Evolutionary conservation across 1,139 yeast genomes (phyloP).

Genomic region (Pneumocystis sp.): DNA sequence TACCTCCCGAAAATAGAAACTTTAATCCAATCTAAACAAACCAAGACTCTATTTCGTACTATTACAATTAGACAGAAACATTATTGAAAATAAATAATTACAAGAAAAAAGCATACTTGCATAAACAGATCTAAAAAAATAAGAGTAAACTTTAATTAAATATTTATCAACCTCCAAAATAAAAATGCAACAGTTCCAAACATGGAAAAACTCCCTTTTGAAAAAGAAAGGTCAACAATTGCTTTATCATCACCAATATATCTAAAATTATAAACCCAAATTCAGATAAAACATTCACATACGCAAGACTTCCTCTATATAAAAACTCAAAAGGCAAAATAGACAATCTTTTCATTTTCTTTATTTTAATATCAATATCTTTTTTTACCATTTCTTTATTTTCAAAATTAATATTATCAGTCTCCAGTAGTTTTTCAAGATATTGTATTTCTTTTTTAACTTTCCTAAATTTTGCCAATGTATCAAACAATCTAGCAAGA

Average conservation of each 20-base stretch:
- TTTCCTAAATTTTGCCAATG: constrained; percentile 52
- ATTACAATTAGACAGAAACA: background rate
- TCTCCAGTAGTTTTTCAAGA: constrained; percentile 26
- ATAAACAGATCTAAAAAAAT: background rate
- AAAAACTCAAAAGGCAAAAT: constrained; percentile 44
- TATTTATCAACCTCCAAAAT: constrained; percentile 68
- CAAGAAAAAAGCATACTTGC: background rate
- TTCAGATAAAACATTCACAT: background rate
- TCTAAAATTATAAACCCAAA: background rate
- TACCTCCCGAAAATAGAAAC: background rate
- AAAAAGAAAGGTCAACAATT: constrained; percentile 76
- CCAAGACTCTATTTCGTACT: background rate
- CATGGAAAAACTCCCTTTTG: constrained; percentile 56
- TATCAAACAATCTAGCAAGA: constrained; percentile 57
- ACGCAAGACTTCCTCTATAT: constrained; percentile 47
- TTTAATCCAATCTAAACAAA: background rate
- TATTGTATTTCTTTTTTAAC: constrained; percentile 32
- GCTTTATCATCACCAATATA: constrained; percentile 79
- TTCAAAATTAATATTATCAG: constrained; percentile 21
- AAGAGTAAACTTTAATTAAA: background rate
- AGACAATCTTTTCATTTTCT: constrained; percentile 47
- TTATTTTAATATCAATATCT: constrained; percentile 27
- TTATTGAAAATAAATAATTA: background rate
- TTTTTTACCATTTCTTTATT: constrained; percentile 23
- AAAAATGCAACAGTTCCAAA: constrained; percentile 80